A percentile compares a stretch with the other conserved stretches of the same genome.
These are phyloP conservation scores for Ganoderma multipileum DNA, from an alignment of 1,284 basidiomycete genomes.

Conservation along the genomic window DNA sequence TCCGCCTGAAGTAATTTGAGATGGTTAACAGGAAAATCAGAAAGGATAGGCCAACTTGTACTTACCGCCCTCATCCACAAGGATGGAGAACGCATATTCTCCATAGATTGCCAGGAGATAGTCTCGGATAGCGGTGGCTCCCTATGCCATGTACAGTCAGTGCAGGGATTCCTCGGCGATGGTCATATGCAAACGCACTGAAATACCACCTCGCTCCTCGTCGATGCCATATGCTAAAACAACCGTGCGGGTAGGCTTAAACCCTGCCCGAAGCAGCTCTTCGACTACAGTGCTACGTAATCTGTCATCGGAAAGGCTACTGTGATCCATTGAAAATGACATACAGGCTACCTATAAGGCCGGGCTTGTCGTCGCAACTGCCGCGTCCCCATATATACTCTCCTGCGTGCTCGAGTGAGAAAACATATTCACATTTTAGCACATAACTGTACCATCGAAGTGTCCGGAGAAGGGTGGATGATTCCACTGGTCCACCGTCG, in stretches of 20 bases:
- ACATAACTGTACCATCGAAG: conserved; percentile 39
- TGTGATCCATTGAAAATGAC: conserved; percentile 22
- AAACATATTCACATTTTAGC: background rate
- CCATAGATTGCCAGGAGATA: conserved; percentile 60
- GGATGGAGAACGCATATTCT: conserved; percentile 57
- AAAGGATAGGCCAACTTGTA: background rate
- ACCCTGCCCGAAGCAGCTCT: conserved; percentile 57
- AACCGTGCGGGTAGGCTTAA: conserved; percentile 58
- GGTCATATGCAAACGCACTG: conserved; percentile 41
- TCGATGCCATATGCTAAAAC: conserved; percentile 75
- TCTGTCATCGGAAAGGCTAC: background rate
- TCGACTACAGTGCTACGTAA: conserved; percentile 56
- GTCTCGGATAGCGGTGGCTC: conserved; percentile 55
- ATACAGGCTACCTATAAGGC: conserved; percentile 62
- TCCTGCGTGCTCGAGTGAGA: conserved; percentile 38
- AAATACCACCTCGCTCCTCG: conserved; percentile 66
- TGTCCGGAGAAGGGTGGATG: conserved; percentile 44
- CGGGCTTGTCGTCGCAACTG: conserved; percentile 67
- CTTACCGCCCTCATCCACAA: conserved; percentile 59
- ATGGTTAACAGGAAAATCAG: background rate
- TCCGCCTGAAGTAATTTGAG: conserved; percentile 35
- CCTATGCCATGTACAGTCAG: conserved; percentile 40
- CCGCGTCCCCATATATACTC: conserved; percentile 72
- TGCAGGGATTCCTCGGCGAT: background rate
- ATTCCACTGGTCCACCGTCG: conserved; percentile 57